Conservation (phyloP, 805 yeast genomes). For the Kluyveromyces starmeri region DNA sequence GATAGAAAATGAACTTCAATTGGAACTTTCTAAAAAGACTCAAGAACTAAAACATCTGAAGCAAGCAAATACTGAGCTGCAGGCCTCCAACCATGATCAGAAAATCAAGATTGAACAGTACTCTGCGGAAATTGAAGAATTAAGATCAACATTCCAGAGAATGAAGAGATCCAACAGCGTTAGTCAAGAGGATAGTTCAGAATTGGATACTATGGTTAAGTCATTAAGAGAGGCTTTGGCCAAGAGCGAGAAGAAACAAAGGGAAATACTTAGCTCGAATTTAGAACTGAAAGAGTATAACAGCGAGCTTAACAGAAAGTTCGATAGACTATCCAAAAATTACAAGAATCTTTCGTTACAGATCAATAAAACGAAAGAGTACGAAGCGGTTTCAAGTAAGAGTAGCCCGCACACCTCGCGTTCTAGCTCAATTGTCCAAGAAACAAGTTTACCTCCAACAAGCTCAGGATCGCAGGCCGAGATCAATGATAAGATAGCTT, state of each 20-base stretch:
- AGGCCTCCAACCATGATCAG: constrained; percentile 28
- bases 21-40: constrained; percentile 43
- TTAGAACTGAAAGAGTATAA: constrained; percentile 47
- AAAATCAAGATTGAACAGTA: constrained; percentile 31
- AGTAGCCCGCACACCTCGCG: constrained; percentile 21
- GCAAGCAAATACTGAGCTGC: constrained; percentile 35
- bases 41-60: constrained; percentile 60
- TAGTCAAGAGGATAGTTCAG: constrained; percentile 24
- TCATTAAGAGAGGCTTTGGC: constrained; percentile 48
- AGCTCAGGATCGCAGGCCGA: constrained; percentile 16
- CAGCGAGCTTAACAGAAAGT: constrained; percentile 58
- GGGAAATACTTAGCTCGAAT: constrained; percentile 49
- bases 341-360: constrained; percentile 58
- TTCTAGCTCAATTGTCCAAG: constrained; percentile 28
- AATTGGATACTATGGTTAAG: constrained; percentile 21
- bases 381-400: constrained; percentile 18
- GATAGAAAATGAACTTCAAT: constrained; percentile 44
- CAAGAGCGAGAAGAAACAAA: constrained; percentile 40
- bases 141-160: constrained; percentile 24
- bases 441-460: not conserved
- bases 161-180: constrained; percentile 23
- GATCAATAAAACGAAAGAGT: constrained; percentile 37
- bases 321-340: constrained; percentile 61
- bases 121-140: constrained; percentile 23
- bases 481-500: constrained; percentile 50